Conservation (phyloP, 2,329 filamentous ascomycete genomes). For the Raffaelea arxii region DNA sequence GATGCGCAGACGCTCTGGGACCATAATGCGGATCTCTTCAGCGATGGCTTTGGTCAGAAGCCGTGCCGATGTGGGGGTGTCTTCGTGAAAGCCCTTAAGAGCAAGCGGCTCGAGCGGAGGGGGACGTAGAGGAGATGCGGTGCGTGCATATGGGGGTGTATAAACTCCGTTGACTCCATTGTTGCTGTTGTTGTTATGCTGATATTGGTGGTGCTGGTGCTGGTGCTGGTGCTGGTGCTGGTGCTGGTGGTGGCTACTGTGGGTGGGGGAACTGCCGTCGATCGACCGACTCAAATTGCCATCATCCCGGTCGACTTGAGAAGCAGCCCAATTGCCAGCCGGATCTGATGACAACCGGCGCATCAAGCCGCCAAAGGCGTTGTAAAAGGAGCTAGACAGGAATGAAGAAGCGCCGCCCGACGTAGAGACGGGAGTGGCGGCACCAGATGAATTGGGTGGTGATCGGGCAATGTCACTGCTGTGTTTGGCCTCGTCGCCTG, state of each 20-base stretch:
- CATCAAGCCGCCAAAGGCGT: slow-evolving; percentile 52
- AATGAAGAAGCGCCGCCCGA: slow-evolving; percentile 19
- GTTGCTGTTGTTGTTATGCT: slow-evolving; percentile 4
- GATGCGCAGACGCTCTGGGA: slow-evolving; percentile 80
- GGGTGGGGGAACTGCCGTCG: neutral
- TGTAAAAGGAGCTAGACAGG: slow-evolving; percentile 23
- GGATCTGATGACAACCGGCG: slow-evolving; percentile 52
- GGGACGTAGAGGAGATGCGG: slow-evolving; percentile 71
- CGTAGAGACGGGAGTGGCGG: slow-evolving; percentile 15
- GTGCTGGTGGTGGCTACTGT: slow-evolving; percentile 4
- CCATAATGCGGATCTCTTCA: slow-evolving; percentile 83
- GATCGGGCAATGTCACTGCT: slow-evolving; percentile 5
- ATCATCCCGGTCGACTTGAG: slow-evolving; percentile 11
- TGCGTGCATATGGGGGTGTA: slow-evolving; percentile 41
- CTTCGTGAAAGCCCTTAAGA: slow-evolving; percentile 54
- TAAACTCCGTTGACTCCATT: slow-evolving; percentile 18
- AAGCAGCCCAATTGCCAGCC: slow-evolving; percentile 15
- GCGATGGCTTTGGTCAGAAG: slow-evolving; percentile 67
- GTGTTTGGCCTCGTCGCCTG: neutral
- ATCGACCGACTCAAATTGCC: slow-evolving; percentile 1
- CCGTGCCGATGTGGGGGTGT: slow-evolving; percentile 49
- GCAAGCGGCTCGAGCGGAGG: slow-evolving; percentile 77
- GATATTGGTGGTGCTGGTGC: slow-evolving; percentile 7
- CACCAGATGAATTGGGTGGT: slow-evolving; percentile 7
- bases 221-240: neutral